Conservation (phyloP, 2,329 filamentous ascomycete species). For the Phyllosticta citrichinensis region DNA sequence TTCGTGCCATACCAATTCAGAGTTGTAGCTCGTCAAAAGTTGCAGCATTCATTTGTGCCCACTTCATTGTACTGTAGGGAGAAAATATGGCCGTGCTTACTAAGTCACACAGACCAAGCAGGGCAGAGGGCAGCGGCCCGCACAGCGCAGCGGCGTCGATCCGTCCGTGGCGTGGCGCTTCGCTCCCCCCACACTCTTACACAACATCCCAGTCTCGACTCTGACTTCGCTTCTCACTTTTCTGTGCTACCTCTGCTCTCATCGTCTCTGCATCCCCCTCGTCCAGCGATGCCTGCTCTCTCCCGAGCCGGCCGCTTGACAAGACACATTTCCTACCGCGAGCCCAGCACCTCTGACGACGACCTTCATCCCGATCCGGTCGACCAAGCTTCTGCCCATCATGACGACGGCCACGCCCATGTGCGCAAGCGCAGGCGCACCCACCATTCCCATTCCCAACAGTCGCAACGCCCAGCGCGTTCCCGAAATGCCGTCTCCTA, state of each 20-base stretch:
- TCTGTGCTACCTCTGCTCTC: neutral
- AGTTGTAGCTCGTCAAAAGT: no score
- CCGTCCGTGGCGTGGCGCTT: neutral
- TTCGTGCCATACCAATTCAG: no score
- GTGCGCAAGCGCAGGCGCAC: constrained; percentile 6
- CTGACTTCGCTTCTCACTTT: neutral
- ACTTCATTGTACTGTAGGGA: no score
- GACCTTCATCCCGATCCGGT: constrained; percentile 1
- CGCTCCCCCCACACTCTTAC: neutral
- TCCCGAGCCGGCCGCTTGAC: constrained; percentile 24
- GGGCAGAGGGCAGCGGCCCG: neutral
- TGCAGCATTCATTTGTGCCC: no score
- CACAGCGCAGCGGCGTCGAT: neutral
- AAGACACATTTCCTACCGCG: constrained; percentile 26
- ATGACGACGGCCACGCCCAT: neutral
- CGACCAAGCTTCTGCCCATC: neutral
- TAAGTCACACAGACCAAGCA: neutral
- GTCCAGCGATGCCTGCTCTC: constrained; percentile 4
- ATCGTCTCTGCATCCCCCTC: neutral
- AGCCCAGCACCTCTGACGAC: constrained; percentile 26
- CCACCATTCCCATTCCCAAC: neutral
- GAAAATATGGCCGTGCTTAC: neutral
- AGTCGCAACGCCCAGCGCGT: neutral
- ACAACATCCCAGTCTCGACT: neutral
- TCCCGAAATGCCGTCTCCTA: constrained; percentile 18